Evolutionary conservation across 2,329 filamentous ascomycete species (phyloP), one percentile per base, ranked within the genome.

Genomic region (Helotiales sp.): DNA sequence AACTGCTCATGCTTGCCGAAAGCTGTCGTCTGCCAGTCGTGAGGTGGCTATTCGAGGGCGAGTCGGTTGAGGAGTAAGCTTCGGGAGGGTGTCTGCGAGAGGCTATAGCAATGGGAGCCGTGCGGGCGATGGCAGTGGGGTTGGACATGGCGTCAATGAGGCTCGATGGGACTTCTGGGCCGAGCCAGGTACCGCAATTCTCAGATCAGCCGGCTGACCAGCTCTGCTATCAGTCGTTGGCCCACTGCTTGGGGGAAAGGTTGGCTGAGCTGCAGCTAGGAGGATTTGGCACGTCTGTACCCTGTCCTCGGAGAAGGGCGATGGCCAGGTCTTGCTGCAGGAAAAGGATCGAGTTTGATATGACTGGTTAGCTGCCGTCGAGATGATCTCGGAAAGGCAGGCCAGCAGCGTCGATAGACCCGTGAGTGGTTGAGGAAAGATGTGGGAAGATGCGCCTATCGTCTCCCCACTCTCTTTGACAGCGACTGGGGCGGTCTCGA

Each of bases 31-130:
- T 67, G 52, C 61, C 61, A 62, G 61, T 66, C 15, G 55, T 34
- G 30, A 38, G 52, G 25, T 17, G 31, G 33, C 59, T 61, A 51
- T 49, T 61, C 42, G 38, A 63, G 4, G 57, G 52, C 15, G 57
- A 49, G 31, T 69, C 67, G 52, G 63, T 52, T 1, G 62, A 67
- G 22, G 19, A 25, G 40, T 44, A n/a, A 10, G 58, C 52, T 46
- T 69, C 65, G 31, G 59, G 51, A 38, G 73, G 76, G 61, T 79
- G 76, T 61, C 81, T 81, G 71, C 85, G 85, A 65, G 84, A 82
- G 62, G 84, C 84, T 71, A 87, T 87, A 71, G 84, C 80, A 71
- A 87, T 87, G 66, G 84, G 84, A 70, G 82, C 82, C 74, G 84
- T 85, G 73, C 84, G 77, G 63, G 80, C 77, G 71, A 85, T 76